Conservation (phyloP, 768 basidiomycete genomes). For the Pholiota conissans region DNA sequence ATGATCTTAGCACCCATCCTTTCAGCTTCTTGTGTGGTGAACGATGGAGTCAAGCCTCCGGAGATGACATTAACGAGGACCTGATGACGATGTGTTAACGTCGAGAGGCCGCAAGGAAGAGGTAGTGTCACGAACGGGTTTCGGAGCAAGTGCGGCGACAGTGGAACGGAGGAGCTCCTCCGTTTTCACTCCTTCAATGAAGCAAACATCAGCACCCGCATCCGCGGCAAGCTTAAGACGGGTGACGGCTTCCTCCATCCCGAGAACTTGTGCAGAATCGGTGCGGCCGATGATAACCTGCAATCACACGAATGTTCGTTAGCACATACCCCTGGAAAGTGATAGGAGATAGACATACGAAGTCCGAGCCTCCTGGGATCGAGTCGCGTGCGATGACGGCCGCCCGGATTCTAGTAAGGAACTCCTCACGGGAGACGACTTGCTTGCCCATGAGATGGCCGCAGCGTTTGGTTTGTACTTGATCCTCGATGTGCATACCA, state of each 20-base stretch:
- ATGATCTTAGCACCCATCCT: constrained; percentile 73
- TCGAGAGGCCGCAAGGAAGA: background rate
- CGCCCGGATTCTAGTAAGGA: constrained; percentile 71
- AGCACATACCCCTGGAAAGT: background rate
- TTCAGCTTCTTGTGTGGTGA: constrained; percentile 70
- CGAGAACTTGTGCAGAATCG: constrained; percentile 75
- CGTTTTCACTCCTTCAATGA: constrained; percentile 77
- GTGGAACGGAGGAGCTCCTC: constrained; percentile 63
- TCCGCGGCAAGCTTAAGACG: constrained; percentile 71
- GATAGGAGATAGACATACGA: constrained; percentile 38
- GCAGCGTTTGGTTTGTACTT: constrained; percentile 79
- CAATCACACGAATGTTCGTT: background rate
- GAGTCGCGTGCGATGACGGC: constrained; percentile 77
- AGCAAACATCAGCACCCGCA: constrained; percentile 77
- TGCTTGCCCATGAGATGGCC: constrained; percentile 80
- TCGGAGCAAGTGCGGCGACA: constrained; percentile 67
- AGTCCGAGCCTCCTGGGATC: constrained; percentile 74
- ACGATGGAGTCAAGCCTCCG: constrained; percentile 74
- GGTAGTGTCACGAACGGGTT: constrained; percentile 47
- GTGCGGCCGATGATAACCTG: constrained; percentile 76
- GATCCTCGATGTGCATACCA: constrained; percentile 77
- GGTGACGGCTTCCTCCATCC: constrained; percentile 73
- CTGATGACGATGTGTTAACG: constrained; percentile 21
- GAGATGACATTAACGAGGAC: constrained; percentile 81
- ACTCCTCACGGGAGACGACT: constrained; percentile 77